Conservation (phyloP, 208 protist species). For the Kentomonas sorsogonicus region DNA sequence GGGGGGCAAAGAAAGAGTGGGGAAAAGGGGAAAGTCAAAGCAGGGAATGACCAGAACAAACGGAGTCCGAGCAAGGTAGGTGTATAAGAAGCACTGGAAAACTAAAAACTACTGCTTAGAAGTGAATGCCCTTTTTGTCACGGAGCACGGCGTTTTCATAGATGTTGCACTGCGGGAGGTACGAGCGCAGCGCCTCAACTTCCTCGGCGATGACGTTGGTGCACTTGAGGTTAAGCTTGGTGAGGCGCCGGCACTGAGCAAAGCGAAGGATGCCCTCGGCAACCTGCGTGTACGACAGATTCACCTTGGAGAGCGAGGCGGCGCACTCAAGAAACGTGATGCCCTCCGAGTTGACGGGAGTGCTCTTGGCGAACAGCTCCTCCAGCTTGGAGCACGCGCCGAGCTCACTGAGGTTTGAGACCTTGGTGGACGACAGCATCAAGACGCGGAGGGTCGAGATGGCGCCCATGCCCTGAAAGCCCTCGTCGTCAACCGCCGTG, state of each 20-base stretch:
- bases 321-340: constrained; percentile 22
- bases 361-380: constrained; percentile 24
- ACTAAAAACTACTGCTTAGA: not conserved
- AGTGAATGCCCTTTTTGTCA: constrained; percentile 6
- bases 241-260: constrained; percentile 9
- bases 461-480: constrained; percentile 15
- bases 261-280: constrained; percentile 7
- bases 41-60: not conserved
- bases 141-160: constrained; percentile 15
- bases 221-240: constrained; percentile 28
- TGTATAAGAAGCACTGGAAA: not conserved
- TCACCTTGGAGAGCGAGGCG: constrained; percentile 18
- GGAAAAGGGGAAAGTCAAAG: constrained; percentile 10
- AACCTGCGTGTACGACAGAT: constrained; percentile 27
- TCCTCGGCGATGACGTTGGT: constrained; percentile 19
- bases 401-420: constrained; percentile 20
- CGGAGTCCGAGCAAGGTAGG: not conserved
- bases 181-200: constrained; percentile 12
- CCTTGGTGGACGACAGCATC: constrained; percentile 18
- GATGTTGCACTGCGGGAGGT: constrained; percentile 19
- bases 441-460: constrained; percentile 14
- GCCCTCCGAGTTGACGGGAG: constrained; percentile 17
- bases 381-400: constrained; percentile 19
- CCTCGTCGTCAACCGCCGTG: constrained; percentile 19
- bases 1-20: not conserved